Conservation (phyloP, 169 alveolate species). For the Plasmodium yoelii region DNA sequence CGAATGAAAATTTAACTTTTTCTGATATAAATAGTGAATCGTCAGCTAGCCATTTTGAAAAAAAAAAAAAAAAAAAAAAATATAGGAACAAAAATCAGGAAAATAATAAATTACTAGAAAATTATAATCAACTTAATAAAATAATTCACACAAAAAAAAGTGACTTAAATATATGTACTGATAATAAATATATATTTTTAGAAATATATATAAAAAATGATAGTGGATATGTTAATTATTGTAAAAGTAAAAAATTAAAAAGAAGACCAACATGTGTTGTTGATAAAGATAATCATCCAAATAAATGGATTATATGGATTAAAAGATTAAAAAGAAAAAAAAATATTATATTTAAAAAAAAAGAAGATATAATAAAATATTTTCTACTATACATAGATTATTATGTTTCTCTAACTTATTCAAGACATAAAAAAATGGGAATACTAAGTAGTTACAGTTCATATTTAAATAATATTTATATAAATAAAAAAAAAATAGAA, state of each 20-base stretch:
- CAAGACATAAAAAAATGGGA: slow-evolving; percentile 51
- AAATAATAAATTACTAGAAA: neutral
- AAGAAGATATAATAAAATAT: slow-evolving; percentile 47
- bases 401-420: slow-evolving; percentile 26
- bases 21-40: neutral
- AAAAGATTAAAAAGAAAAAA: slow-evolving; percentile 64
- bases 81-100: neutral
- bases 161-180: slow-evolving; percentile 39
- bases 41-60: neutral
- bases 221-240: slow-evolving; percentile 67
- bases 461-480: slow-evolving; percentile 30
- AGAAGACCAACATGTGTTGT: slow-evolving; percentile 65
- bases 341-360: slow-evolving; percentile 45
- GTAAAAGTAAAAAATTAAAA: slow-evolving; percentile 44
- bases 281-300: slow-evolving; percentile 29
- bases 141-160: slow-evolving; percentile 13
- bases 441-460: slow-evolving; percentile 66
- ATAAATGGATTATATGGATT: slow-evolving; percentile 72
- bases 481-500: slow-evolving; percentile 22
- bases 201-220: slow-evolving; percentile 43
- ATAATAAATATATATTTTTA: slow-evolving; percentile 51
- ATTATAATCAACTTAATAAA: neutral
- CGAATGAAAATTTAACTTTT: too few relatives aligned
- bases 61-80: neutral
- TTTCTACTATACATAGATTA: slow-evolving; percentile 49